A percentile compares a stretch with the other conserved stretches of the same genome.
Evolutionary conservation across 2,329 filamentous ascomycete genomes (phyloP).

Genomic region (Hymenoscyphus salicellus): DNA sequence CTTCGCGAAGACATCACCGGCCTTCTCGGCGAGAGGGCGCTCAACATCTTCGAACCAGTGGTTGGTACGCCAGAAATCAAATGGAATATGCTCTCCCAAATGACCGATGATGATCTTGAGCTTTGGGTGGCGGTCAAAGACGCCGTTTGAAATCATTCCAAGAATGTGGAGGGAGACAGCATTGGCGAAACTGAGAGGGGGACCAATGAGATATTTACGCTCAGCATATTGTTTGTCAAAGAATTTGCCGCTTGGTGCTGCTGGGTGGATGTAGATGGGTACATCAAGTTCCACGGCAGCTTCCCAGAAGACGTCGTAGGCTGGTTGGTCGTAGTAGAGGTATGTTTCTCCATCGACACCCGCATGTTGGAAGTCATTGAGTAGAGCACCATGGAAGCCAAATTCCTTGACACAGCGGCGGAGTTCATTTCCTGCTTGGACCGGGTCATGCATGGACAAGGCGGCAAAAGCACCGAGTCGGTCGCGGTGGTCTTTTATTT

Average conservation of each 20-base stretch:
- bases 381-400: constrained; percentile 61
- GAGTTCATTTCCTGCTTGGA: constrained; percentile 49
- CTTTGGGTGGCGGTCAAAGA: constrained; percentile 48
- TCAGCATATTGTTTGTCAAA: constrained; percentile 58
- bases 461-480: constrained; percentile 47
- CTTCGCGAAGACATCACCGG: constrained; percentile 38
- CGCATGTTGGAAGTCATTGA: constrained; percentile 61
- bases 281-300: constrained; percentile 58
- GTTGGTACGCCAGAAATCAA: constrained; percentile 43
- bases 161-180: constrained; percentile 58
- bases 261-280: constrained; percentile 61
- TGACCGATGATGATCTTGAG: constrained; percentile 48
- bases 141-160: constrained; percentile 48
- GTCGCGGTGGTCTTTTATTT: constrained; percentile 34
- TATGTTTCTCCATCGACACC: constrained; percentile 42
- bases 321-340: constrained; percentile 57
- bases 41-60: constrained; percentile 43
- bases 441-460: constrained; percentile 53
- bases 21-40: constrained; percentile 44
- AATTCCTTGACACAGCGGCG: constrained; percentile 50
- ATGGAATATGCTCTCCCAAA: constrained; percentile 49
- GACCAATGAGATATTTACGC: constrained; percentile 58
- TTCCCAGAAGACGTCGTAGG: constrained; percentile 62
- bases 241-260: constrained; percentile 54
- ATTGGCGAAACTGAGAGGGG: constrained; percentile 56